Conservation (phyloP, 352 stramenopile genomes). For the Blastocystis sp. region DNA sequence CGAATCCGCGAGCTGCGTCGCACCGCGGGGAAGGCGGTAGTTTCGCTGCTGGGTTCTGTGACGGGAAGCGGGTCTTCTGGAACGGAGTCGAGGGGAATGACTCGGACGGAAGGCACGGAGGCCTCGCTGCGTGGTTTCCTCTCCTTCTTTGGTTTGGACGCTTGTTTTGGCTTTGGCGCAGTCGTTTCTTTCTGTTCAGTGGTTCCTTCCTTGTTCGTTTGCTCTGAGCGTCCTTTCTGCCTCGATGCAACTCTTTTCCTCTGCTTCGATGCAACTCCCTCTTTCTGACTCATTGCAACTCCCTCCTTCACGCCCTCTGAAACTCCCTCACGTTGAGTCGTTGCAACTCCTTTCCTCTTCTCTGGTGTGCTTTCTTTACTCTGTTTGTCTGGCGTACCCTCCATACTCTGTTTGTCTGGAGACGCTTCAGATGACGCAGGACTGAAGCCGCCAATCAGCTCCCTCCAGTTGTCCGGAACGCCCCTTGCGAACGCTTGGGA, state of each 20-base stretch:
- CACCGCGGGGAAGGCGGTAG: no score
- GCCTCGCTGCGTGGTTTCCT: background rate
- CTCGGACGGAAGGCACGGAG: background rate
- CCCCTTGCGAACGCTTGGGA: background rate
- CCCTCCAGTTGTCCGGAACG: slow-evolving; percentile 18
- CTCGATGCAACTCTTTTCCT: background rate
- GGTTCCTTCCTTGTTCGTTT: background rate
- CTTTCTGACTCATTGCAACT: background rate
- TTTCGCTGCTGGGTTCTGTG: background rate
- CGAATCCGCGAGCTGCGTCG: background rate
- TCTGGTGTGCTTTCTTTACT: background rate
- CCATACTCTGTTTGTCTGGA: background rate
- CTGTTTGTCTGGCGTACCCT: background rate
- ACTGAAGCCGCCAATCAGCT: background rate
- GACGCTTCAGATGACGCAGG: background rate
- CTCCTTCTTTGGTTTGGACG: background rate
- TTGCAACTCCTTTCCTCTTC: background rate
- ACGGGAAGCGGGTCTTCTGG: background rate
- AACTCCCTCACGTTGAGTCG: background rate
- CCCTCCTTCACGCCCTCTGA: background rate
- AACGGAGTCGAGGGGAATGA: background rate
- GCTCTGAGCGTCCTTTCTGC: background rate
- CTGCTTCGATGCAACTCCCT: background rate
- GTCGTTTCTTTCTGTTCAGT: background rate
- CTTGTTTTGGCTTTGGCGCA: no score